Evolutionary conservation across 225 moss, liverwort and hornwort genomes (phyloP), one percentile per base, ranked within the genome.

Genomic region (Sphagnum tenellum): DNA sequence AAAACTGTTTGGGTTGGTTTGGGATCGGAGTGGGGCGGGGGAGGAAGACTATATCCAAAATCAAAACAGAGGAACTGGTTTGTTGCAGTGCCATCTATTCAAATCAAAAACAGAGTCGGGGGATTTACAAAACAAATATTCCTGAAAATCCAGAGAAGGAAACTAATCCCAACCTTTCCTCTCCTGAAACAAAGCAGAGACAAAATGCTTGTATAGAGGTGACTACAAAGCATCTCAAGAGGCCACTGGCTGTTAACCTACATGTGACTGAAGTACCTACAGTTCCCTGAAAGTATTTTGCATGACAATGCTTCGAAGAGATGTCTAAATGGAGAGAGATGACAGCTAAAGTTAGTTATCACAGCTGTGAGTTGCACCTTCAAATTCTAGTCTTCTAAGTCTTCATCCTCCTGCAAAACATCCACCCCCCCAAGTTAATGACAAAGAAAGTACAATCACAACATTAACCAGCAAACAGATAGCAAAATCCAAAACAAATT

Each of bases 401-500:
- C 94, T 9, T 94, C 94, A 7, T 94, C 94, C 71, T 94, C 94
- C 74, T 94, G 60, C 70, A 57, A 0, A n/a, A 2, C 14, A 44
- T 59, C 1, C 29, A 29, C 29, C 29, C 29, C 29, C 29, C 29
- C 29, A 29, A 29, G 29, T 29, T 29, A 29, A 29, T 29, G 29
- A 29, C 29, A 29, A 29, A 29, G 29, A 1, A 29, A 29, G 29
- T 29, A 29, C 29, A 29, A 29, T 29, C 66, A 53, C 54, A 48
- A 0, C 66, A 47, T 47, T 62, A 3, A 0, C 46, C 46, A 48
- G 29, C 3, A 9, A 3, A 63, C 77, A 79, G 72, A 85, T 83
- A 3, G 88, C 88, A 45, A 91, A 57, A 44, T 94, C 94, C 8
- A 29, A 29, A 70, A 9, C 3, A 58, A 68, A 14, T 9, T 9